Base-by-base conservation (phyloP, 179 eudicot species). In the Pouteria campechiana region DNA sequence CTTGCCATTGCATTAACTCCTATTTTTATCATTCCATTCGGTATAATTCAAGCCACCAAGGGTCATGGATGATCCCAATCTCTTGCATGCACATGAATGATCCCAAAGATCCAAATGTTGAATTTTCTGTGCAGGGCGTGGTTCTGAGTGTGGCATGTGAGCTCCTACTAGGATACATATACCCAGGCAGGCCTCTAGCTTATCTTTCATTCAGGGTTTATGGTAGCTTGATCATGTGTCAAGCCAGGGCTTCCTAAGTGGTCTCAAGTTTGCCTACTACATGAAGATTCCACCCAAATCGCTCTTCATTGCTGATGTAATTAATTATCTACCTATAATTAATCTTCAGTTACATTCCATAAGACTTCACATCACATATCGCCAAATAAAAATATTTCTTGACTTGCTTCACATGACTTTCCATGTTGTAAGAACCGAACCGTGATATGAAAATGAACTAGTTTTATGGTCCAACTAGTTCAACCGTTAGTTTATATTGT, bases 141-240 rank as follows among this genome's bases (percentile, higher is more conserved):
- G 87, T 82, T 94, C 96, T 17, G 99, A 94, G 37, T 92, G 82
- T 22, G 99, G 87, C 65, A 87, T 92, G 96, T 0, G 96, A 92
- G 59, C 87, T 87, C 76, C 73, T 92, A 44, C 55, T 92, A 23
- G 99, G 99, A 32, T 90, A 79, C 52, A 52, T 92, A 29, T 73
- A 74, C 39, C 99, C 99, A 0, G 99, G 96, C 36, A 87, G 73
- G 52, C 99, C 99, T 43, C 86, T 92, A 14, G 99, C 99, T n/a
- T 86, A 71, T 61, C 41, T 92, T 59, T 62, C 87, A 36, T 92
- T 87, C 92, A 92, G 87, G 68, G 87, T 92, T 4, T 92, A 92
- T 19, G 96, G 99, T 14, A 68, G 99, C 48, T 82, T 78, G 55
- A 92, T 96, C 59, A 86, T 94, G 1, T 52, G 74, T 17, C 94